Percentiles rank a stretch among this genome's conserved stretches.
These are phyloP conservation scores for Yamadazyma sp. DNA, from an alignment of 1,139 yeast genomes.

Conservation along the genomic window DNA sequence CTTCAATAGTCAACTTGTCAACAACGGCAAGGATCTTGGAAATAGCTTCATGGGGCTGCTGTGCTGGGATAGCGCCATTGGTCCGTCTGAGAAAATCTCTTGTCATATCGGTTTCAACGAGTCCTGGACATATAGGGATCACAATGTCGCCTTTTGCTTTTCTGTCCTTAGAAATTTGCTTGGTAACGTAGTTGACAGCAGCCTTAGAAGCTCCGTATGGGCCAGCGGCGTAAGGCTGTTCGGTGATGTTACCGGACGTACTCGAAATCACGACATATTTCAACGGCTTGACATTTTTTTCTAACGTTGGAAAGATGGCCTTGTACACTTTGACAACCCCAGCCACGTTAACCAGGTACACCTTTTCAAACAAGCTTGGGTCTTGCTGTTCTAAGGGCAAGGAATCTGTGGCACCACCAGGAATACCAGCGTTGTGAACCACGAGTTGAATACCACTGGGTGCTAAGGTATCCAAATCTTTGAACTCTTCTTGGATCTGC, in stretches of 20 bases:
- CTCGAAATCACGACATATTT: slow-evolving; percentile 26
- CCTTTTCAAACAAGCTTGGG: slow-evolving; percentile 4
- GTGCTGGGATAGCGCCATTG: not conserved
- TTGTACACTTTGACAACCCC: slow-evolving; percentile 15
- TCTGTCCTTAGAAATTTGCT: slow-evolving; percentile 7
- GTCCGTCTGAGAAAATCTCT: not conserved
- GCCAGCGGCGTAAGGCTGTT: slow-evolving; percentile 1
- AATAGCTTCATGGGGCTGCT: slow-evolving; percentile 4
- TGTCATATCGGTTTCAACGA: slow-evolving; percentile 26
- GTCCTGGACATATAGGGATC: slow-evolving; percentile 49
- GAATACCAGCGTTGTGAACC: slow-evolving; percentile 8
- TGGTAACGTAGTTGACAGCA: slow-evolving; percentile 3
- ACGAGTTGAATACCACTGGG: slow-evolving; percentile 7
- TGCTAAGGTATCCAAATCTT: slow-evolving; percentile 2
- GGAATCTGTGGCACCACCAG: not conserved
- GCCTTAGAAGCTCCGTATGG: slow-evolving; percentile 5
- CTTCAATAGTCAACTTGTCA: not conserved
- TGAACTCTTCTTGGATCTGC: slow-evolving; percentile 5
- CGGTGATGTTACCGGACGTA: slow-evolving; percentile 22
- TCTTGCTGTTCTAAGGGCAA: not conserved
- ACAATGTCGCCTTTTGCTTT: slow-evolving; percentile 38
- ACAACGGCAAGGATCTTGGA: slow-evolving; percentile 2
- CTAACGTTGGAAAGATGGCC: slow-evolving; percentile 21
- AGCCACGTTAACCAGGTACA: slow-evolving; percentile 7
- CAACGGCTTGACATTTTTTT: slow-evolving; percentile 18